A percentile compares a stretch with the other conserved stretches of the same genome.
Evolutionary conservation across 2,329 filamentous ascomycete genomes (phyloP).

Genomic region (Fusarium illudens): DNA sequence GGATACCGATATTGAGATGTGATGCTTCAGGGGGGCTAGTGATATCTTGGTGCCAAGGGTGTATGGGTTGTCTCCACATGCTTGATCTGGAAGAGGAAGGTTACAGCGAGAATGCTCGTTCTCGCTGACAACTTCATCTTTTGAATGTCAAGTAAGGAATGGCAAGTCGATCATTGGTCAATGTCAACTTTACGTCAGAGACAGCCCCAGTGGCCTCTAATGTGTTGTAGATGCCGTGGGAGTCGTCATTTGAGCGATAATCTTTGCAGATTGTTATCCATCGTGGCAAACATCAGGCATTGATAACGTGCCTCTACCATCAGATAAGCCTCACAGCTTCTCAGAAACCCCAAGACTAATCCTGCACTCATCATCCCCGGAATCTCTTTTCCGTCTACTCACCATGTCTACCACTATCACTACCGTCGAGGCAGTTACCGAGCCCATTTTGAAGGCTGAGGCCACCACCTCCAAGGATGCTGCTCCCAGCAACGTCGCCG

Average conservation of each 20-base stretch:
- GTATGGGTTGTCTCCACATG: not conserved
- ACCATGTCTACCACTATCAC: slow-evolving; percentile 7
- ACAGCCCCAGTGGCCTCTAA: not conserved
- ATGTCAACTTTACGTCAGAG: not conserved
- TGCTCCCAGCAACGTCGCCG: not conserved
- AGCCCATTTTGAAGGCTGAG: not conserved
- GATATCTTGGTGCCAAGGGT: not conserved
- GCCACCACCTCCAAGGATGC: not conserved
- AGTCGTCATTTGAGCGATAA: not conserved
- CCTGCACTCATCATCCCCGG: not conserved
- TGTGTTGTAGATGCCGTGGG: not conserved
- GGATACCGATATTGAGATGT: not conserved
- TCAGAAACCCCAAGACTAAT: not conserved
- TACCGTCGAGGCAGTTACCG: not conserved
- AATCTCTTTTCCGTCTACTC: not conserved
- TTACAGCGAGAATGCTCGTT: not conserved
- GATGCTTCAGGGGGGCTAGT: not conserved
- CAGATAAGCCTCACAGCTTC: not conserved
- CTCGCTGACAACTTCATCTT: not conserved
- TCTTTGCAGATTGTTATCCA: not conserved
- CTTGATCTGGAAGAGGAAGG: not conserved
- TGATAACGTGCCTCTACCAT: not conserved
- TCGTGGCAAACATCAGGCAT: not conserved
- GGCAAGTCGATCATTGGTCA: not conserved
- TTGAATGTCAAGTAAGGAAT: not conserved